Conservation (phyloP, 2,329 filamentous ascomycete species). For the Cladorrhinum sp. region DNA sequence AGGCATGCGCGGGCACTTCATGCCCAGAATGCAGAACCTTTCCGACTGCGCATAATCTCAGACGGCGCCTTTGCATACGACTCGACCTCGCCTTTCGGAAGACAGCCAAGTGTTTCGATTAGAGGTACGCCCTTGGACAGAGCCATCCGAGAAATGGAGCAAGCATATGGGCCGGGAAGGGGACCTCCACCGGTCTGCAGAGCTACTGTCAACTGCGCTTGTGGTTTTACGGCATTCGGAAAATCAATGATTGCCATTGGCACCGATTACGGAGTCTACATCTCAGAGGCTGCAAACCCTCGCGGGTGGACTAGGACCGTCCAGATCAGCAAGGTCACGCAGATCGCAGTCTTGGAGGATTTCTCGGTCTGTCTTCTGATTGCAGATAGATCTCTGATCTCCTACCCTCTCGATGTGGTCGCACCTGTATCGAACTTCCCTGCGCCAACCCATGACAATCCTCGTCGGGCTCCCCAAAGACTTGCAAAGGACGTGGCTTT, state of each 20-base stretch:
- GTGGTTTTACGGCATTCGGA: constrained; percentile 79
- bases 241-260: constrained; percentile 90
- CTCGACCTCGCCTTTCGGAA: constrained; percentile 54
- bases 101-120: constrained; percentile 68
- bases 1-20: constrained; percentile 84
- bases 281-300: constrained; percentile 83
- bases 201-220: constrained; percentile 87
- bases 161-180: constrained; percentile 66
- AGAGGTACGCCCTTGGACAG: constrained; percentile 88
- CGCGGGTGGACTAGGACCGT: constrained; percentile 89
- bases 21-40: constrained; percentile 93
- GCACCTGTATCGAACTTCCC: constrained; percentile 61
- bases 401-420: constrained; percentile 88
- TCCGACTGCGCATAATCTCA: constrained; percentile 85
- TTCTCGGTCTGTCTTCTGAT: constrained; percentile 92
- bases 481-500: constrained; percentile 92
- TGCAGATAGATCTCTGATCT: constrained; percentile 84
- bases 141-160: constrained; percentile 84
- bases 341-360: constrained; percentile 92
- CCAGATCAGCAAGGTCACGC: constrained; percentile 73
- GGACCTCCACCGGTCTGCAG: constrained; percentile 77
- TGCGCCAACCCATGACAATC: constrained; percentile 64
- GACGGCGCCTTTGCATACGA: constrained; percentile 90
- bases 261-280: constrained; percentile 90
- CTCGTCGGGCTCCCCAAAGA: constrained; percentile 84